Percentiles rank a stretch among this genome's conserved stretches.
Conservation (phyloP, 2,329 filamentous ascomycete genomes). For the Pseudocercospora fijiensis region DNA sequence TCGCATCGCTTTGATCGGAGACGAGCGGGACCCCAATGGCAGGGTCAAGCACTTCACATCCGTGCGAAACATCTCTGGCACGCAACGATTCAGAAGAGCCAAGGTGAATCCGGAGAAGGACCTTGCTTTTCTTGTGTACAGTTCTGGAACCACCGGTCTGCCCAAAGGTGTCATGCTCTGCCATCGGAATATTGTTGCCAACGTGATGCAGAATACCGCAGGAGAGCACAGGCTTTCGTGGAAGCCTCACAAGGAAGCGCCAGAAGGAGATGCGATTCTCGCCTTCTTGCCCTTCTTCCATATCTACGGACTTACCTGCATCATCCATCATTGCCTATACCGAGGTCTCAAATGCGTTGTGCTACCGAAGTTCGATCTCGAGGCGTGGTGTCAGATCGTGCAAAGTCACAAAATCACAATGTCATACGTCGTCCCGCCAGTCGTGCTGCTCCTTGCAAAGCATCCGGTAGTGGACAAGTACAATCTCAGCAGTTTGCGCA, state of each 20-base stretch:
- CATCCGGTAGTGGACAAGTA: slow-evolving; percentile 76
- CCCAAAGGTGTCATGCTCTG: slow-evolving; percentile 77
- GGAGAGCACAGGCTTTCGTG: slow-evolving; percentile 52
- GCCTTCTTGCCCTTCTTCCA: slow-evolving; percentile 88
- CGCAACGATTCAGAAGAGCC: slow-evolving; percentile 58
- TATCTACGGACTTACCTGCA: slow-evolving; percentile 76
- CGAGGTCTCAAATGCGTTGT: slow-evolving; percentile 66
- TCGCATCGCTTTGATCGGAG: slow-evolving; percentile 74
- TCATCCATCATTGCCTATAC: slow-evolving; percentile 68
- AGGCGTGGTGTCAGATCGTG: slow-evolving; percentile 72
- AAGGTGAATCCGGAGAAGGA: slow-evolving; percentile 69
- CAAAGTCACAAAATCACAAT: slow-evolving; percentile 75
- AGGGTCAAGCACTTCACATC: slow-evolving; percentile 70
- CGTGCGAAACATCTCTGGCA: slow-evolving; percentile 63
- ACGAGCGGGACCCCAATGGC: slow-evolving; percentile 59
- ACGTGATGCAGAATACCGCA: slow-evolving; percentile 51
- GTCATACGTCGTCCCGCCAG: slow-evolving; percentile 78
- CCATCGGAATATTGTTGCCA: slow-evolving; percentile 79
- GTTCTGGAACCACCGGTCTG: slow-evolving; percentile 82
- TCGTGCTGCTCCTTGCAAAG: slow-evolving; percentile 78
- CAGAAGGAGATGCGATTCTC: slow-evolving; percentile 67
- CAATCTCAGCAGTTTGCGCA: slow-evolving; percentile 73
- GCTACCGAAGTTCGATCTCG: slow-evolving; percentile 78
- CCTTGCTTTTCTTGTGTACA: slow-evolving; percentile 82
- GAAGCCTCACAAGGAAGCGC: slow-evolving; percentile 46